Evolutionary conservation across 352 stramenopile genomes (phyloP).

Genomic region (Pythium coloratum): DNA sequence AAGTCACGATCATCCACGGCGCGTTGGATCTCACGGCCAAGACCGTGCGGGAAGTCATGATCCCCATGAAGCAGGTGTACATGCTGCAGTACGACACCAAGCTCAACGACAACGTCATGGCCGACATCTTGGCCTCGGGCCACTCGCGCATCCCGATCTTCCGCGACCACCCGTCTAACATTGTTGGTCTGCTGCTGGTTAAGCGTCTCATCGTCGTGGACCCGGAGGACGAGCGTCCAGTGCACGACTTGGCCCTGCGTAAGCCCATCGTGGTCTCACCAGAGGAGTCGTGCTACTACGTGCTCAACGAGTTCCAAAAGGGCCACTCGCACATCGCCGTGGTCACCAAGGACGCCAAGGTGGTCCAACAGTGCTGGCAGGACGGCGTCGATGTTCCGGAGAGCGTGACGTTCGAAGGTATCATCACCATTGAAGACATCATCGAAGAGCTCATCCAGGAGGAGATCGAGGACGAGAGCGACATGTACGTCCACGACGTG

Average conservation of each 20-base stretch:
- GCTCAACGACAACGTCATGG: constrained; percentile 71
- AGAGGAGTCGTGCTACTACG: constrained; percentile 78
- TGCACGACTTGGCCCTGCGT: constrained; percentile 64
- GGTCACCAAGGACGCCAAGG: constrained; percentile 59
- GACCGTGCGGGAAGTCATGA: constrained; percentile 89
- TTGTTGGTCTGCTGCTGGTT: constrained; percentile 85
- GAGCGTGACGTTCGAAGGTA: constrained; percentile 69
- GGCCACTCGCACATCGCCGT: constrained; percentile 83
- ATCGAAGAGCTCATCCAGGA: constrained; percentile 91
- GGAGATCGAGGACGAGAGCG: constrained; percentile 90
- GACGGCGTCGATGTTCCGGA: constrained; percentile 38
- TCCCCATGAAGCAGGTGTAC: constrained; percentile 84
- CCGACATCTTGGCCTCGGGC: constrained; percentile 81
- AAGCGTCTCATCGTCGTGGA: constrained; percentile 91
- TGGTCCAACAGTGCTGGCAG: constrained; percentile 60
- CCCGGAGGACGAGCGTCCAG: constrained; percentile 65
- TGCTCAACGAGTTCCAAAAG: constrained; percentile 92
- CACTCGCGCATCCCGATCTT: constrained; percentile 91
- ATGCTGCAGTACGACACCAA: constrained; percentile 82
- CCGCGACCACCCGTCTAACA: constrained; percentile 58
- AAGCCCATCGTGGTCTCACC: constrained; percentile 86
- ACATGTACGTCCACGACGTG: constrained; percentile 62
- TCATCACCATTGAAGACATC: constrained; percentile 92
- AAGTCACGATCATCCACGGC: constrained; percentile 93
- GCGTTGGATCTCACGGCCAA: constrained; percentile 89